Evolutionary conservation across 1,284 basidiomycete species (phyloP), one percentile per base, ranked within the genome.

Genomic region (Cutaneotrichosporon spelunceum): DNA sequence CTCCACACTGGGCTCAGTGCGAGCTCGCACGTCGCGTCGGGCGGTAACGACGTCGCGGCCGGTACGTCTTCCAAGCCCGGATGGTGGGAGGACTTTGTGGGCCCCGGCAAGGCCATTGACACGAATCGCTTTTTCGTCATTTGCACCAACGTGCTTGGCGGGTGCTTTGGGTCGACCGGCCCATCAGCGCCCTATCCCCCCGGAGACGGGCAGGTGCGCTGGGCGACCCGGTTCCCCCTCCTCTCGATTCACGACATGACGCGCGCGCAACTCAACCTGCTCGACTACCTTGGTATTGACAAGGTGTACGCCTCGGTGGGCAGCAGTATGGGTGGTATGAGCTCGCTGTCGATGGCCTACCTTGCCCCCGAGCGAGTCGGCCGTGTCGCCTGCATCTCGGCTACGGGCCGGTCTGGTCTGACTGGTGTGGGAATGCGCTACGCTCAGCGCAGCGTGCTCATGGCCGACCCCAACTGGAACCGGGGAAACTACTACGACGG

Each of bases 391-490:
- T 93, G 89, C 72, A 98, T 99, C 70, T 93, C 90, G 67, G 96
- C 93, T 8, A 94, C 92, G 5, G 95, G 93, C 0, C 81, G 95
- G 56, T 93, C 90, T 69, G 92, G 87, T 48, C 90, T 96, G 4
- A 87, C 90, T 23, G 91, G 91, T 63, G 88, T 99, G 62, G 95
- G 96, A 2, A 92, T 99, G 87, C 85, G 95, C 39, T 96, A 89
- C 78, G 94, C 95, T 1, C 95, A 99, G 78, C 62, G 66, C 52
- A 30, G 66, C 93, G 95, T 99, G 13, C 85, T 99, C 57, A 99
- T 99, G 95, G 88, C 93, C 7, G 95, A 99, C 78, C 95, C 95
- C 0, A 97, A 99, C 70, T 99, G 95, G 96, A 99, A 99, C 68
- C 87, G 93, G 45, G 95, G 96, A 1, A 97, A 95, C 78, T 99